These are phyloP conservation scores for Hibiscus mutabilis DNA, from an alignment of 345 rosid genomes.

Conservation along the genomic window DNA sequence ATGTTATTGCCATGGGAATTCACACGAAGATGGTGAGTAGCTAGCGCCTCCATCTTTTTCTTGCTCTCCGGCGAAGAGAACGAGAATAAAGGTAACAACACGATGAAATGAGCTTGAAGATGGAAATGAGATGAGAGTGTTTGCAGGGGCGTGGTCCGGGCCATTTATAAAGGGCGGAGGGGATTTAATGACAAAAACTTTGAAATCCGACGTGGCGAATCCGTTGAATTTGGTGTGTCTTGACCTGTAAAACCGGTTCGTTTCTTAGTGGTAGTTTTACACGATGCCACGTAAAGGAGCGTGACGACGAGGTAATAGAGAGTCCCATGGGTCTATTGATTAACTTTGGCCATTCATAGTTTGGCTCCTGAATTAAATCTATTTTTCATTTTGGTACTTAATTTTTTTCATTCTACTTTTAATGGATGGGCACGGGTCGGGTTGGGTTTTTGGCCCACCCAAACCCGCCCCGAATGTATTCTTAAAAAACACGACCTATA, in stretches of 20 bases:
- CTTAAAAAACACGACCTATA: too few species aligned
- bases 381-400: too few species aligned
- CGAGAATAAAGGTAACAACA: background rate
- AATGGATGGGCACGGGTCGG: too few species aligned
- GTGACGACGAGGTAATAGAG: background rate
- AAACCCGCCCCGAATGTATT: too few species aligned
- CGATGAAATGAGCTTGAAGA: background rate
- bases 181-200: background rate
- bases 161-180: background rate
- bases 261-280: background rate
- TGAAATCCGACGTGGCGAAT: background rate
- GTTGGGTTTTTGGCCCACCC: too few species aligned
- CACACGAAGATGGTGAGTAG: conserved; percentile 12
- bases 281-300: background rate
- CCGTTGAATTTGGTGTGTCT: background rate
- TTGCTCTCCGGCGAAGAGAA: conserved; percentile 3
- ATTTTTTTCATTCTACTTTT: too few species aligned
- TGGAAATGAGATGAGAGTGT: background rate
- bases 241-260: background rate
- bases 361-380: too few species aligned
- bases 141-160: background rate
- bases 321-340: background rate
- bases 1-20: conserved; percentile 18
- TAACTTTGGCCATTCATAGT: too few species aligned
- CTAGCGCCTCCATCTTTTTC: conserved; percentile 15